Percentiles rank a stretch among this genome's conserved stretches.
phyloP scores from a whole-genome alignment of 305 asterid species.

The Solanum aculeatissimum region DNA sequence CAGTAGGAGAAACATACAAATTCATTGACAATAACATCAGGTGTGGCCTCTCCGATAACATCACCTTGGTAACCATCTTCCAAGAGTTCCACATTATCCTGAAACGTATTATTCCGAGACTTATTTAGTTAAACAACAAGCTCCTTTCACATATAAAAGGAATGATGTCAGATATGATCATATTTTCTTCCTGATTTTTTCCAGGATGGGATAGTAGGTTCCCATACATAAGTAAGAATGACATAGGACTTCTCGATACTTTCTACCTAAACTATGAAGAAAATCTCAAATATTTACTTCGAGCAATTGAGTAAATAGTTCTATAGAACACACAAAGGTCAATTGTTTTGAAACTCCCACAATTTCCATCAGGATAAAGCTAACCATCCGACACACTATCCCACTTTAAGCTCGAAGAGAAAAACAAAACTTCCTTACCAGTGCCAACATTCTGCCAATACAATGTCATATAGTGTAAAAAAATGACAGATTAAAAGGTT shows the following conservation, averaged over 20 bases:
- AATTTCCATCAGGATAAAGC: background rate
- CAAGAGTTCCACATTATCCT: conserved; percentile 58
- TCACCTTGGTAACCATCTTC: conserved; percentile 86
- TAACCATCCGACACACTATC: background rate
- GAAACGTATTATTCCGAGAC: conserved; percentile 10
- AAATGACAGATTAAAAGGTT: background rate
- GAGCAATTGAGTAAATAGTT: background rate
- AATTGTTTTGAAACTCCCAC: background rate
- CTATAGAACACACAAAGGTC: background rate
- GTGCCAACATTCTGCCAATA: background rate
- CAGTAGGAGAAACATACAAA: conserved; percentile 47
- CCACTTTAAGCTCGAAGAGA: background rate
- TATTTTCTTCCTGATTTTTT: background rate
- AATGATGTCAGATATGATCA: background rate
- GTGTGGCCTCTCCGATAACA: conserved; percentile 89
- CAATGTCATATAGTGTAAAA: background rate
- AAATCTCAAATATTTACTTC: background rate
- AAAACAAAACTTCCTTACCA: background rate
- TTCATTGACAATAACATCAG: conserved; percentile 88
- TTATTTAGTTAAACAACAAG: background rate
- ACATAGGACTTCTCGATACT: background rate
- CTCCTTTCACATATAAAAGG: background rate
- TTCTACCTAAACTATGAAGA: background rate
- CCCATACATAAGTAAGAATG: background rate
- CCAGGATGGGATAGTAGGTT: background rate